Evolutionary conservation across 129 eudicot species (phyloP), one percentile per base, ranked within the genome.

Genomic region (Tanacetum coccineum): DNA sequence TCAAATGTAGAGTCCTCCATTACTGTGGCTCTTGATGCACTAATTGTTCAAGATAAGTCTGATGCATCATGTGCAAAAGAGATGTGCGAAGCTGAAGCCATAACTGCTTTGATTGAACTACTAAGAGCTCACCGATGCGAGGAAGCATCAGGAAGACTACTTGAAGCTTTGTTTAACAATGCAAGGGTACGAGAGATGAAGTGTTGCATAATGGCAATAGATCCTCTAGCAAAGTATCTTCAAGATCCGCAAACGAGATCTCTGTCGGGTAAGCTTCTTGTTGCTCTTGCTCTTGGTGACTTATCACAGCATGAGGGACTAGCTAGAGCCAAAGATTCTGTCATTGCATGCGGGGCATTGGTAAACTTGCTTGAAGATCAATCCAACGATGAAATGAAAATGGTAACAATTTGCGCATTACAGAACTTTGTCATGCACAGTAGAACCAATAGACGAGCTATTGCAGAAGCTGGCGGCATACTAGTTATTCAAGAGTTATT

Each of bases 401-500:
- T 86, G 86, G 94, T 86, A 76, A 84, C 94, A 20, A 66, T 89
- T 70, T 89, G 96, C 71, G 95, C 95, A 25, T 64, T 89, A 62
- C 96, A 89, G 64, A 89, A 89, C 70, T 83, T 86, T 68, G 95
- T 86, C n/a, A 80, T 83, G 90, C 84, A 72, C 42, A 86, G 90
- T 73, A 77, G 95, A 70, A 83, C 90, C 60, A 89, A 89, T 56
- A 82, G 95, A 67, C 84, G 90, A 54, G 86, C 90, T 61, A 87
- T 89, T 70, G 96, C 94, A 21, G 96, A 89, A 73, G 90, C 96
- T 13, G 94, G 96, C n/a, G 96, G 96, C 17, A 76, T 89, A 14
- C 60, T 86, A 67, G 83, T 80, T 25, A 73, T 89, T 63, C 96
- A 86, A 70, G 87, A 86, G 44, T 61, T 75, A 56, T 72, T 89